Conservation (phyloP, 805 yeast species). For the Yamadazyma philogaea region DNA sequence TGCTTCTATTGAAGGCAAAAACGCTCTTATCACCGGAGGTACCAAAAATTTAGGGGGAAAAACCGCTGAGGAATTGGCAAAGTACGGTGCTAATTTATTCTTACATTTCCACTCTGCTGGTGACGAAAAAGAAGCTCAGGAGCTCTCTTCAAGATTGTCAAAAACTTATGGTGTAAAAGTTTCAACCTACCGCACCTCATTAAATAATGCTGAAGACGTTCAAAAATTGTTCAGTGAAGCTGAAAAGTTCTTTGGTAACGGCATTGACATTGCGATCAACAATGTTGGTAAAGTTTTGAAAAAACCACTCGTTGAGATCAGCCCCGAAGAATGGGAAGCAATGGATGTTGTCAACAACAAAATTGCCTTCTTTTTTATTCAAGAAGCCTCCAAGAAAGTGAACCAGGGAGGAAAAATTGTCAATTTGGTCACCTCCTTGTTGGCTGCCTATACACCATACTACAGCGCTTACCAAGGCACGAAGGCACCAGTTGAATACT, state of each 20-base stretch:
- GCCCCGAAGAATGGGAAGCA: conserved; percentile 52
- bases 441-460: conserved; percentile 60
- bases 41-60: conserved; percentile 57
- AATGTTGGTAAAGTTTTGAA: conserved; percentile 66
- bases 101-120: conserved; percentile 55
- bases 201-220: conserved; percentile 41
- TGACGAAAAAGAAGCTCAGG: conserved; percentile 28
- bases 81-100: conserved; percentile 50
- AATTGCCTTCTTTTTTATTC: conserved; percentile 58
- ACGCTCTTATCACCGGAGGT: conserved; percentile 58
- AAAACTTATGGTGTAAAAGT: conserved; percentile 34
- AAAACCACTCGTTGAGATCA: conserved; percentile 52
- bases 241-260: conserved; percentile 41
- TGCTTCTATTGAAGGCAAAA: conserved; percentile 39
- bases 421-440: conserved; percentile 57
- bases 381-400: conserved; percentile 52
- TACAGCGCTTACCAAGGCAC: conserved; percentile 56
- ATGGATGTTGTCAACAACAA: conserved; percentile 56
- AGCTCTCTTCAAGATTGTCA: conserved; percentile 35
- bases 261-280: conserved; percentile 61
- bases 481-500: conserved; percentile 54
- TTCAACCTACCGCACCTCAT: conserved; percentile 40
- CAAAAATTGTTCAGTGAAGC: conserved; percentile 46
- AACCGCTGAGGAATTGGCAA: conserved; percentile 54
- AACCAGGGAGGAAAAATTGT: conserved; percentile 54